Conservation (phyloP, 306 rosid species). For the Betula pendula region DNA sequence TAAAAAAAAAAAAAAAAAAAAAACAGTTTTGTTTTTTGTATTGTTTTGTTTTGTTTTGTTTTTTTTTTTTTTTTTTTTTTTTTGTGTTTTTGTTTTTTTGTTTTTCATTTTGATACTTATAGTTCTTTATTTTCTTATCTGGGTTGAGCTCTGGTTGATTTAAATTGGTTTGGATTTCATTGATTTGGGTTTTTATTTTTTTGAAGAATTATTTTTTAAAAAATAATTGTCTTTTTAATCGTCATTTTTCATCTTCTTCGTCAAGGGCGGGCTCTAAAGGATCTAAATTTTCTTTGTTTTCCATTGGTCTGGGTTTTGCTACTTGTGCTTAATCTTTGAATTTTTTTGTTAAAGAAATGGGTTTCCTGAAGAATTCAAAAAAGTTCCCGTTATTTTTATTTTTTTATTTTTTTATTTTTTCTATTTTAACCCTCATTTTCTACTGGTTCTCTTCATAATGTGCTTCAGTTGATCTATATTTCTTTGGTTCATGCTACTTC, state of each 20-base stretch:
- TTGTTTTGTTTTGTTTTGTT: neutral
- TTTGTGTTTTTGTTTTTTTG: neutral
- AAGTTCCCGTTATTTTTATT: neutral
- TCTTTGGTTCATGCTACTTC: neutral
- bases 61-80: no score
- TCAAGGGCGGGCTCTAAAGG: neutral
- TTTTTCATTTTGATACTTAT: neutral
- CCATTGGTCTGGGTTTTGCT: neutral
- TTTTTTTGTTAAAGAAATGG: neutral
- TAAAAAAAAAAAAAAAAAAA: neutral
- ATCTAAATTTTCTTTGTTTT: neutral
- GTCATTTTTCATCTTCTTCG: neutral
- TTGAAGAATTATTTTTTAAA: neutral
- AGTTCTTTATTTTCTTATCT: neutral
- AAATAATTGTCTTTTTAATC: neutral
- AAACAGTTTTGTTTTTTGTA: no score
- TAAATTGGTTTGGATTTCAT: neutral
- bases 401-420: neutral
- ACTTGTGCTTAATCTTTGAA: neutral
- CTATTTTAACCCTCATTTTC: neutral
- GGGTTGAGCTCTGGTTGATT: conserved; percentile 4
- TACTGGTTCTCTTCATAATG: neutral
- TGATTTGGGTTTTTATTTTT: neutral
- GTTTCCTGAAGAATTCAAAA: neutral
- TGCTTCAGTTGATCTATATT: neutral